Percentiles rank a stretch among this genome's conserved stretches.
Evolutionary conservation across 768 basidiomycete genomes (phyloP).

Genomic region (Asterophora lycoperdoides): DNA sequence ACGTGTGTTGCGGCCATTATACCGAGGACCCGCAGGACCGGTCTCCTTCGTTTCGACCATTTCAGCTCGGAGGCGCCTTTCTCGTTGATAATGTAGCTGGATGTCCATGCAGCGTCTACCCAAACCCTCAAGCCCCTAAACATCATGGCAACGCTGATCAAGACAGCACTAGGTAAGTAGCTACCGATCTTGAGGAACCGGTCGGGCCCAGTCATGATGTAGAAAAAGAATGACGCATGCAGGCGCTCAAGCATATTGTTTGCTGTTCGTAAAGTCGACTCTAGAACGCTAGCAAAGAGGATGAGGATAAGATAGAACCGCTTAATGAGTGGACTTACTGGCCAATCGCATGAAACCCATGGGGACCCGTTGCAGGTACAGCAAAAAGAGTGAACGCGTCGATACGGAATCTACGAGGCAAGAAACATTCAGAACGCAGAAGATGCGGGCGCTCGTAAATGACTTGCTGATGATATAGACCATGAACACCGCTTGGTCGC

Average conservation of each 20-base stretch:
- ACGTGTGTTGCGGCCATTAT: slow-evolving; percentile 55
- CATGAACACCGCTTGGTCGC: slow-evolving; percentile 84
- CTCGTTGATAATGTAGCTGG: slow-evolving; percentile 14
- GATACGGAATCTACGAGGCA: slow-evolving; percentile 70
- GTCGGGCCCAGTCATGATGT: slow-evolving; percentile 59
- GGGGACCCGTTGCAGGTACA: slow-evolving; percentile 82
- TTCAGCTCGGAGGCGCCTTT: slow-evolving; percentile 16
- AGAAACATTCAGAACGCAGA: slow-evolving; percentile 1
- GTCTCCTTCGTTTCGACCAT: slow-evolving; percentile 49
- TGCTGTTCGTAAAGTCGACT: slow-evolving; percentile 83
- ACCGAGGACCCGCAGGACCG: slow-evolving; percentile 48
- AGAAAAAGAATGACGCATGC: slow-evolving; percentile 98
- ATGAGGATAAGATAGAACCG: slow-evolving; percentile 3
- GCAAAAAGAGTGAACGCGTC: slow-evolving; percentile 92
- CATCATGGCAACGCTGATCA: slow-evolving; percentile 83
- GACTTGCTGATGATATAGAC: slow-evolving; percentile 74
- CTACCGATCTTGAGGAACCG: slow-evolving; percentile 86
- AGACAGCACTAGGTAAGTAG: slow-evolving; percentile 83
- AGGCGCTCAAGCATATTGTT: slow-evolving; percentile 95
- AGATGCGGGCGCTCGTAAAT: not conserved
- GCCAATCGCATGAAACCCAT: slow-evolving; percentile 93
- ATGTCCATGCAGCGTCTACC: slow-evolving; percentile 61
- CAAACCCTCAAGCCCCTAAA: slow-evolving; percentile 74
- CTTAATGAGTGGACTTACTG: slow-evolving; percentile 43
- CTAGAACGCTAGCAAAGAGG: slow-evolving; percentile 54